phyloP scores from a whole-genome alignment of 164 flowering plant genomes.

The Stephania yunnanensis region DNA sequence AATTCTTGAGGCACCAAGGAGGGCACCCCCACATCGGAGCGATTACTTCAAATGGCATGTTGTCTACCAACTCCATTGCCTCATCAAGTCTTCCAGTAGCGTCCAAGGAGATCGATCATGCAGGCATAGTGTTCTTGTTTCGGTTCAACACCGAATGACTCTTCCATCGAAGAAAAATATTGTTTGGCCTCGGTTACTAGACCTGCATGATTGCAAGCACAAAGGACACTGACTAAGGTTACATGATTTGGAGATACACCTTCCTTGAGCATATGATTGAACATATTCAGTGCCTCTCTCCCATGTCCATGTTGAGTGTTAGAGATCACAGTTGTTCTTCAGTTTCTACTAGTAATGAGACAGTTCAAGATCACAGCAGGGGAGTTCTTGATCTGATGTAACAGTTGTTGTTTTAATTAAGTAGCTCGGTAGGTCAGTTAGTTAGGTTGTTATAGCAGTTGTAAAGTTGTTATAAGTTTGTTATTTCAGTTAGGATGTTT shows the following conservation, averaged over 20 bases:
- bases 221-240: slow-evolving; percentile 12
- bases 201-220: slow-evolving; percentile 15
- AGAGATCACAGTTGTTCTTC: too few species aligned
- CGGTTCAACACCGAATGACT: slow-evolving; percentile 4
- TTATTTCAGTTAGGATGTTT: too few species aligned
- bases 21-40: slow-evolving; percentile 10
- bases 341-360: too few species aligned
- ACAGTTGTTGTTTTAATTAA: too few species aligned
- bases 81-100: slow-evolving; percentile 7
- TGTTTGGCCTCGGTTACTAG: slow-evolving; percentile 9
- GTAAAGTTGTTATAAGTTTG: too few species aligned
- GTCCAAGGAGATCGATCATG: slow-evolving; percentile 10
- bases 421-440: too few species aligned
- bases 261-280: slow-evolving; percentile 52
- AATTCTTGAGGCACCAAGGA: slow-evolving; percentile 14
- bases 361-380: too few species aligned
- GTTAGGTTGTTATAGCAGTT: too few species aligned
- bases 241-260: slow-evolving; percentile 56
- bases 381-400: too few species aligned
- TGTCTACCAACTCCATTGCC: slow-evolving; percentile 9
- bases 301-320: slow-evolving; percentile 86
- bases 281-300: slow-evolving; percentile 50
- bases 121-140: slow-evolving; percentile 14
- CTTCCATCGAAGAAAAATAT: slow-evolving; percentile 12
- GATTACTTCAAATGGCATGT: slow-evolving; percentile 12